Conservation (phyloP, 2,329 filamentous ascomycete genomes). For the Ceratocystis alfenasii region DNA sequence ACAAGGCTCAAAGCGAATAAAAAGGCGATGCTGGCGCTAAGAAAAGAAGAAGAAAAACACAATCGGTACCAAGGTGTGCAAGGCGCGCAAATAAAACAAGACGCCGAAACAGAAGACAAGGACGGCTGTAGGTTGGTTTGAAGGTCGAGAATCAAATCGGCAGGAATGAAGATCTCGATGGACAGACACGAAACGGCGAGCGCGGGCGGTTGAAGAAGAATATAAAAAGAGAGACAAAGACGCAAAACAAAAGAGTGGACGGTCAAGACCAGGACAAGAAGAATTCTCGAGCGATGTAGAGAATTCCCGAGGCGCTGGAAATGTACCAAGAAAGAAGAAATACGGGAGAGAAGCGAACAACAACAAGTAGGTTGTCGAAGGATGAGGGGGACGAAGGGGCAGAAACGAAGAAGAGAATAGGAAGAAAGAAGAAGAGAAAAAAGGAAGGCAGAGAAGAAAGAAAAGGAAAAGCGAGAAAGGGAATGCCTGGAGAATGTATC, state of each 20-base stretch:
- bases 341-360: slow-evolving; percentile 22
- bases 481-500: slow-evolving; percentile 8
- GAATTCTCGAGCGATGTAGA: slow-evolving; percentile 35
- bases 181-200: slow-evolving; percentile 14
- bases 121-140: not conserved
- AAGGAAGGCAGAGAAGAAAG: not conserved
- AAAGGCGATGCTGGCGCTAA: slow-evolving; percentile 9
- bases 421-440: slow-evolving; percentile 13
- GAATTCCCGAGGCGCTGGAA: slow-evolving; percentile 30
- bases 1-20: not conserved
- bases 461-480: not conserved
- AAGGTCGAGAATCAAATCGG: slow-evolving; percentile 5
- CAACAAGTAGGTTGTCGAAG: slow-evolving; percentile 28
- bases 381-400: slow-evolving; percentile 25
- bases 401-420: slow-evolving; percentile 17
- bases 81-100: not conserved
- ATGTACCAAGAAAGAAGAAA: slow-evolving; percentile 30
- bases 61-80: not conserved
- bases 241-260: slow-evolving; percentile 26
- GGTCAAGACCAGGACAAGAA: slow-evolving; percentile 35
- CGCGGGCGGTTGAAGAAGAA: slow-evolving; percentile 17
- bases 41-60: not conserved
- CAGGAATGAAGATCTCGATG: slow-evolving; percentile 6
- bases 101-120: not conserved
- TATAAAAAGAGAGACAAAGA: slow-evolving; percentile 18